Evolutionary conservation across 2,329 filamentous ascomycete genomes (phyloP), one percentile per base, ranked within the genome.

Genomic region (Sarocladiaceae sp.): DNA sequence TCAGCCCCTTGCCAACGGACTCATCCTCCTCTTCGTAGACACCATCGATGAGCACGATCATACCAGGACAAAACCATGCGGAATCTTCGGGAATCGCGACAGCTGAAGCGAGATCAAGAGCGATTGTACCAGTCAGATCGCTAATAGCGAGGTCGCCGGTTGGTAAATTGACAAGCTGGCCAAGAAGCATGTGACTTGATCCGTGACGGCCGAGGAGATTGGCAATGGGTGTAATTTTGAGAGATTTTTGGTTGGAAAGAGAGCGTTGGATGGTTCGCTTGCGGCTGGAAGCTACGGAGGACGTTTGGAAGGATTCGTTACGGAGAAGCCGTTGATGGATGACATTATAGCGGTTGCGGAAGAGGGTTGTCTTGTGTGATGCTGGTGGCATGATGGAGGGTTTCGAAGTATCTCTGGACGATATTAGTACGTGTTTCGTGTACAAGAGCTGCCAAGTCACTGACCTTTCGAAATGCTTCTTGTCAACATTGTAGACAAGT

Each of bases 1-100:
- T 88, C 4, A 95, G 75, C 0, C 82, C 84, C 18, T 84, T 85
- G 15, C 86, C 84, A 2, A 77, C 72, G 18, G 82, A 84, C 56
- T 85, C 80, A 55, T 91, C 90, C 60, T 96, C 91, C 66, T 97
- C 94, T 65, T 96, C 91, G 63, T 99, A 99, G n/a, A 93, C 84
- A 6, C 94, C 94, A 62, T 99, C 94, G 0, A 97, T 83, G 0
- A 99, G 78, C 3, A 97, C 88, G 46, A 99, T 88, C 91, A 97
- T 97, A 3, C 95, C 95, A 0, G 94, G 92, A 4, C 87, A 84
- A 64, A 97, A 97, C 87, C 91, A 99, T 3, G 89, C 87, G 22
- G 89, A 90, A 63, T 93, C 86, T 55, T 90, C 85, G 0, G 92
- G 92, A 52, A 97, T 86, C 13, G 88, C 83, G 20, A 85, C 83